Evolutionary conservation across 73 alveolate species (phyloP), one percentile per base, ranked within the genome.

Genomic region (Stentor coeruleus): DNA sequence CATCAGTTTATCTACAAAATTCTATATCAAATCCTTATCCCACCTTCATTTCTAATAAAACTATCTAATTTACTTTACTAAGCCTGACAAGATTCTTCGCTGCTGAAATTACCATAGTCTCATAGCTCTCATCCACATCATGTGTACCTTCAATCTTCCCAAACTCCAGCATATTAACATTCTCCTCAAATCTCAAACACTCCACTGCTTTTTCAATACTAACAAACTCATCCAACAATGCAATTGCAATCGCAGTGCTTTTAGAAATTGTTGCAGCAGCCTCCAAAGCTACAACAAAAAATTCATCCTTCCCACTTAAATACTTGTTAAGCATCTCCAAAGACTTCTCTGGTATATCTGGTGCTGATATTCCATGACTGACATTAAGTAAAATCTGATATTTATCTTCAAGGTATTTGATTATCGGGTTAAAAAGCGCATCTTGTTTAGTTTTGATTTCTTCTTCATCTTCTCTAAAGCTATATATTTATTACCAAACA

Each of bases 101-200:
- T 20, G 80, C 80, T 60, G 80, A n/a, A 6, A 60, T 14, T 6
- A 28, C 14, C 37, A 60, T 60, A 14, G 11, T 60, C 28, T 28
- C 37, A 14, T 60, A 15, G 14, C 20, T 35, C 33, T 75, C 83
- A 36, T 75, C 66, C 38, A 75, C 77, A 75, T 75, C 83, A 35
- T 75, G 83, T 1, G 6, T 30, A n/a, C 83, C 83, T 75, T 75
- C 83, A n/a, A 75, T 66, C 39, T 75, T 75, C 1, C 83, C 83
- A 35, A 37, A 75, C 39, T 15, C 59, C 20, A 14, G 80, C 20
- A n/a, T n/a, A 37, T 75, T 33, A 1, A 75, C n/a, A 37, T 75
- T 39, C n/a, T 75, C 83, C 39, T 75, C 83, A 0, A 75, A 30
- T 6, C 83, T 28, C n/a, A 66, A 0, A 28, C 74, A 37, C 20